Evolutionary conservation across 306 rosid genomes (phyloP).

Genomic region (Prinsepia uniflora): DNA sequence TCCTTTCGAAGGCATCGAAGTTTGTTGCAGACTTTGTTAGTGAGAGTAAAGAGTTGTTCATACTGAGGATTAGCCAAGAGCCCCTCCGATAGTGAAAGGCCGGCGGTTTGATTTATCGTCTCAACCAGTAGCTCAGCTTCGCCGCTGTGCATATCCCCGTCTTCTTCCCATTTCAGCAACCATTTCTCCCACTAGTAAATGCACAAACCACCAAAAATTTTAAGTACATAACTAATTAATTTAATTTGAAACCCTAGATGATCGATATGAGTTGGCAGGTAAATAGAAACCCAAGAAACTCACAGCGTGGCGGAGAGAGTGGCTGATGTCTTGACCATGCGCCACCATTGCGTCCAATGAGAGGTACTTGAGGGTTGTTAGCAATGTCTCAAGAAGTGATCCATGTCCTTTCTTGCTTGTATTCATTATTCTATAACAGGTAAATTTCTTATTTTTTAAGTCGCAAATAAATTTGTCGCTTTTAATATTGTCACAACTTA

Average conservation of each 20-base stretch:
- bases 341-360: slow-evolving; percentile 52
- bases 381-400: slow-evolving; percentile 48
- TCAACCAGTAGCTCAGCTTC: slow-evolving; percentile 65
- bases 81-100: slow-evolving; percentile 41
- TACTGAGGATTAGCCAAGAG: slow-evolving; percentile 39
- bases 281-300: slow-evolving; percentile 18
- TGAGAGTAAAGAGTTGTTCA: slow-evolving; percentile 44
- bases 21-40: slow-evolving; percentile 46
- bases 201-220: not conserved
- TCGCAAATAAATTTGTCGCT: too few relatives aligned
- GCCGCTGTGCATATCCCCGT: slow-evolving; percentile 51
- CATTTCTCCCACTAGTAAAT: slow-evolving; percentile 67
- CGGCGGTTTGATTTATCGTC: slow-evolving; percentile 58
- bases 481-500: too few relatives aligned
- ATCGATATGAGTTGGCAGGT: not conserved
- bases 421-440: slow-evolving; percentile 47
- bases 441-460: not conserved
- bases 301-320: slow-evolving; percentile 51
- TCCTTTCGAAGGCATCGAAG: slow-evolving; percentile 44
- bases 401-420: slow-evolving; percentile 35
- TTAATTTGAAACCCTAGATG: not conserved
- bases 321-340: slow-evolving; percentile 61
- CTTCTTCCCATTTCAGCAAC: slow-evolving; percentile 63
- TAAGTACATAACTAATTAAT: not conserved
- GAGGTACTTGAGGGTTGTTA: slow-evolving; percentile 55